Conservation (phyloP, 2,329 filamentous ascomycete genomes). For the Graphilbum fragrans region DNA sequence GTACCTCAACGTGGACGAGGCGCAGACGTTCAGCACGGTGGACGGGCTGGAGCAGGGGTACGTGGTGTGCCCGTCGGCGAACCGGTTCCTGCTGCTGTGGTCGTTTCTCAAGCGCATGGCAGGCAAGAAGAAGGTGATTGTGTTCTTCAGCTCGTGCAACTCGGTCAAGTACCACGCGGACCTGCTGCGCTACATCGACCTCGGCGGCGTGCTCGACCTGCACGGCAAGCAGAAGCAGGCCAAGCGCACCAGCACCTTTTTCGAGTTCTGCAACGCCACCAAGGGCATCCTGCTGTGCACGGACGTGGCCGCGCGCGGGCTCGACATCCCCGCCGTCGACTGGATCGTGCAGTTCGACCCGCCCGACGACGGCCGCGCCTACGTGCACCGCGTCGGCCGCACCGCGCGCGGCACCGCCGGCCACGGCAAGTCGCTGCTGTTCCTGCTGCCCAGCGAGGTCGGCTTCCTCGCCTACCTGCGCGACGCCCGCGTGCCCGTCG, state of each 20-base stretch:
- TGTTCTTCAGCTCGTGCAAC: constrained; percentile 87
- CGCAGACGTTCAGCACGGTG: constrained; percentile 68
- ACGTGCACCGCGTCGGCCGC: constrained; percentile 92
- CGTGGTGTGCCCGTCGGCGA: constrained; percentile 84
- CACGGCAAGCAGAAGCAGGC: constrained; percentile 93
- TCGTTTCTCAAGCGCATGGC: constrained; percentile 85
- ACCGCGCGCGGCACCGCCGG: constrained; percentile 76
- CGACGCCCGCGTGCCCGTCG: constrained; percentile 80
- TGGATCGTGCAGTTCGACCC: constrained; percentile 96
- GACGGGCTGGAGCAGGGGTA: constrained; percentile 94
- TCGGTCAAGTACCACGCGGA: constrained; percentile 95
- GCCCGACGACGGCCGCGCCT: constrained; percentile 78
- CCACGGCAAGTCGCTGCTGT: constrained; percentile 83
- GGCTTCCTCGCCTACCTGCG: constrained; percentile 89
- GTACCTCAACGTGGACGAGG: constrained; percentile 93
- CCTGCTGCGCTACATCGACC: constrained; percentile 93
- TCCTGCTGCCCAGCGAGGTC: constrained; percentile 83
- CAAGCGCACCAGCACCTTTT: constrained; percentile 97
- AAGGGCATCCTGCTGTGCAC: constrained; percentile 89
- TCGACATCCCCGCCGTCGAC: constrained; percentile 90
- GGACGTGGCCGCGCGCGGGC: constrained; percentile 85
- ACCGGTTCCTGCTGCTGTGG: constrained; percentile 86
- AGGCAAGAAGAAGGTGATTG: constrained; percentile 97
- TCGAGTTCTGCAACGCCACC: constrained; percentile 71
- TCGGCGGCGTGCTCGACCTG: constrained; percentile 59